Evolutionary conservation across 2,329 filamentous ascomycete genomes (phyloP).

Genomic region (Colletotrichum musae): DNA sequence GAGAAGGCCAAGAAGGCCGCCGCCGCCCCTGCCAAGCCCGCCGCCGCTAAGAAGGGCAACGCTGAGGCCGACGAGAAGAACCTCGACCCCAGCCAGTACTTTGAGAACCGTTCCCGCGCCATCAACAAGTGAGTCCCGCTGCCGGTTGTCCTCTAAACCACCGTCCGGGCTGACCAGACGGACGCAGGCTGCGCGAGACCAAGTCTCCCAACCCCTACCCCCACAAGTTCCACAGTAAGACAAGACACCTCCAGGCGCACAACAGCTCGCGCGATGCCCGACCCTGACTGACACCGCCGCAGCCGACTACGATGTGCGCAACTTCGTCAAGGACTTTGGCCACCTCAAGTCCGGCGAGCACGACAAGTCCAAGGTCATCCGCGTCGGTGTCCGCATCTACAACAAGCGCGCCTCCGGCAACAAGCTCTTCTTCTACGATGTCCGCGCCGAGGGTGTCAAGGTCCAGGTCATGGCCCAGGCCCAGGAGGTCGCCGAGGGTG

Average conservation of each 20-base stretch:
- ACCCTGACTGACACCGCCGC: constrained; percentile 58
- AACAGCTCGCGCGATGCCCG: no score
- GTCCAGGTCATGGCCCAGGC: constrained; percentile 95
- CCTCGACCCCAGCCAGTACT: constrained; percentile 79
- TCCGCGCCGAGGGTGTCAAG: constrained; percentile 75
- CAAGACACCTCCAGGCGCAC: background rate
- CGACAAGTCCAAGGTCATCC: constrained; percentile 80
- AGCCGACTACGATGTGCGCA: constrained; percentile 86
- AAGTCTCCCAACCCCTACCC: constrained; percentile 89
- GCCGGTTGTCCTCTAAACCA: constrained; percentile 53
- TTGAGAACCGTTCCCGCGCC: constrained; percentile 90
- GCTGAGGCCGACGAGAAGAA: constrained; percentile 77
- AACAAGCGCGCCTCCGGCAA: constrained; percentile 85
- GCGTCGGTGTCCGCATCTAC: constrained; percentile 89
- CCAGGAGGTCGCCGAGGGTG: constrained; percentile 79
- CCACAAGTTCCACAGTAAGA: constrained; percentile 71
- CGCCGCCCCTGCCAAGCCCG: constrained; percentile 71
- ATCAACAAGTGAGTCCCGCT: constrained; percentile 71
- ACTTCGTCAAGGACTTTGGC: constrained; percentile 84
- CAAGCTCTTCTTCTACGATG: constrained; percentile 94
- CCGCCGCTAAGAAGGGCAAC: constrained; percentile 78
- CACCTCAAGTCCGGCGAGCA: constrained; percentile 91
- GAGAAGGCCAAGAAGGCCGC: constrained; percentile 92
- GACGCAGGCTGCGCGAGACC: constrained; percentile 71
- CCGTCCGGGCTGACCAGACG: constrained; percentile 66